These are phyloP conservation scores for Suhomyces vadensis DNA, from an alignment of 805 yeast genomes.

Conservation along the genomic window DNA sequence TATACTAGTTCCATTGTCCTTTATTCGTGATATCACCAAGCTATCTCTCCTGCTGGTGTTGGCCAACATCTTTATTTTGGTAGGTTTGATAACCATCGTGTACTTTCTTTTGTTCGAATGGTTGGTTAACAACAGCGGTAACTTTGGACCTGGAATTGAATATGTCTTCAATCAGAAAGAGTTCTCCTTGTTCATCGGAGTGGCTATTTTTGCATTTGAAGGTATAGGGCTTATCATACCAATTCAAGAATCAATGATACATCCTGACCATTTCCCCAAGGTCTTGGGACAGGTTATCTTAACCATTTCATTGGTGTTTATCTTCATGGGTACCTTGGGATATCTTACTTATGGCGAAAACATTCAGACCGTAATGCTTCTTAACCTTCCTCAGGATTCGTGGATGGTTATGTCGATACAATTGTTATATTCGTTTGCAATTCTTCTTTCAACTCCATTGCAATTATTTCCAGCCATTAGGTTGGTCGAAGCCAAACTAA, in stretches of 20 bases:
- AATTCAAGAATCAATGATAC: constrained; percentile 76
- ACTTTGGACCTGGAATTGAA: constrained; percentile 50
- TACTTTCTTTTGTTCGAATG: constrained; percentile 54
- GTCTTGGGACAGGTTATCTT: constrained; percentile 61
- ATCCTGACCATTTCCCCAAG: constrained; percentile 71
- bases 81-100: constrained; percentile 65
- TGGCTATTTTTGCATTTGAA: constrained; percentile 86
- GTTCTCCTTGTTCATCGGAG: constrained; percentile 77
- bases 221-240: constrained; percentile 84
- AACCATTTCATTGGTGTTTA: constrained; percentile 63
- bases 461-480: constrained; percentile 80
- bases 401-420: constrained; percentile 63
- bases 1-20: constrained; percentile 65
- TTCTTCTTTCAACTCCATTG: constrained; percentile 75
- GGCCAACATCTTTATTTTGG: constrained; percentile 68
- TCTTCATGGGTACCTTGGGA: constrained; percentile 65
- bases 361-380: constrained; percentile 65
- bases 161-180: constrained; percentile 52
- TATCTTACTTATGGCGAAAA: constrained; percentile 66
- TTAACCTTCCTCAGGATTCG: constrained; percentile 72
- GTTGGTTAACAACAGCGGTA: constrained; percentile 34
- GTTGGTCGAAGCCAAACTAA: constrained; percentile 64
- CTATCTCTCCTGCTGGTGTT: constrained; percentile 68
- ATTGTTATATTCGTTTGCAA: constrained; percentile 71
- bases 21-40: constrained; percentile 74